Evolutionary conservation across 306 rosid genomes (phyloP), one percentile per base, ranked within the genome.

Genomic region (Purshia tridentata): DNA sequence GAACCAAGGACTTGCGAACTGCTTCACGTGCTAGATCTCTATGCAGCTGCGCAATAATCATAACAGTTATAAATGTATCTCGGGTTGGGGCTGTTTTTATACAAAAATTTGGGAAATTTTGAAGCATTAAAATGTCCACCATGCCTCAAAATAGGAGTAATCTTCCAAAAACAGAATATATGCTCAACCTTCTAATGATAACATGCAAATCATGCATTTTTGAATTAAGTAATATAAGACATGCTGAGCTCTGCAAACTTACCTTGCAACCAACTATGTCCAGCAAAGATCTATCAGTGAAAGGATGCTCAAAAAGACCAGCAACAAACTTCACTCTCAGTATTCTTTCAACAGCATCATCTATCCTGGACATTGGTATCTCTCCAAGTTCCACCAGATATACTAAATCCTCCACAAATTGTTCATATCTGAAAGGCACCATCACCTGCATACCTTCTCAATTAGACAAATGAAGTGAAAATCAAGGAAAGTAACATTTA

Each of bases 231-330:
- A 69, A 42, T 77, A 48, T 55, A 66, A 50, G 20, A 57, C 35
- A 77, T 48, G 79, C 29, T 61, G 53, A 23, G 55, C 18, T 65
- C 19, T 65, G 44, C 76, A 42, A 22, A 57, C 42, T 78, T 77
- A 84, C 98, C 92, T 89, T 93, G 94, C 91, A 89, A 71, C 98
- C 97, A 81, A 91, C 94, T 14, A 10, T 68, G 76, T 89, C 91
- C 9, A 91, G 82, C 84, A 91, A 77, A 62, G 94, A 89, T 81
- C 94, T 82, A 78, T 86, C 87, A 14, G 83, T 66, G 15, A 86
- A 81, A 57, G 94, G 92, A 75, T 76, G 81, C 83, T 93, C 94
- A 72, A 93, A 93, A 81, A 91, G 72, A 55, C 92, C 94, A 16
- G 97, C 86, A 46, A 79, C 86, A 44, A 91, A 89, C 81, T 93